A percentile compares a stretch with the other conserved stretches of the same genome.
Evolutionary conservation across 2,329 filamentous ascomycete species (phyloP).

Genomic region (Sphaerulina vaccinii): DNA sequence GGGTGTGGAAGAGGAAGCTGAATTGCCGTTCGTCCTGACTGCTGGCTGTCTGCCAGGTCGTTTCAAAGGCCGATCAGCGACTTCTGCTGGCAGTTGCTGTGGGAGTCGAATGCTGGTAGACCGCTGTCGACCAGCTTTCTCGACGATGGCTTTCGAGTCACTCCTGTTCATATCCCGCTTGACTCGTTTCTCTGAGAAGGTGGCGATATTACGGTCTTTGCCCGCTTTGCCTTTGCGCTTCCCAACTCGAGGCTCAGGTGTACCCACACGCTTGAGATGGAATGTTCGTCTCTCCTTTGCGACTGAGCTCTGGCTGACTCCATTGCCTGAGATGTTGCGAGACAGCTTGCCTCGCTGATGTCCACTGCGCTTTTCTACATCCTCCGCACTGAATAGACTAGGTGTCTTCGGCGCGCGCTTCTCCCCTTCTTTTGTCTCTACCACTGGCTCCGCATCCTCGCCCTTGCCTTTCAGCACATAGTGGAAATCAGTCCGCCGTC

Average conservation of each 20-base stretch:
- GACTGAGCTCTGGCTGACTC: conserved; percentile 12
- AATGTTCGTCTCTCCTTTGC: conserved; percentile 24
- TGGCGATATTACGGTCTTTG: conserved; percentile 28
- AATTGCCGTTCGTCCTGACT: conserved; percentile 11
- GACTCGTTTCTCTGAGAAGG: conserved; percentile 29
- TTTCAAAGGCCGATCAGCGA: conserved; percentile 20
- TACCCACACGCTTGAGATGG: conserved; percentile 25
- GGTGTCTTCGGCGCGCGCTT: conserved; percentile 1
- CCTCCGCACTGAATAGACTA: conserved; percentile 12
- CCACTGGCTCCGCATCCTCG: conserved; percentile 6
- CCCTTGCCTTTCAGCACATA: conserved; percentile 22
- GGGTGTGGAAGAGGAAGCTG: conserved; percentile 1
- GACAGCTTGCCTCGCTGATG: conserved; percentile 11
- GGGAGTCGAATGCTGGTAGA: conserved; percentile 11
- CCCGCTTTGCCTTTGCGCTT: conserved; percentile 23
- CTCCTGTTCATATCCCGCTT: conserved; percentile 19
- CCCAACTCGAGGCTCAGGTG: conserved; percentile 16
- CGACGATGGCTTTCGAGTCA: conserved; percentile 12
- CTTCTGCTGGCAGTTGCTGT: background rate
- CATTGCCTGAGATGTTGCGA: conserved; percentile 18
- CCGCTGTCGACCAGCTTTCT: conserved; percentile 9
- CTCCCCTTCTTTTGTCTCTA: conserved; percentile 7
- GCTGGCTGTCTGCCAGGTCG: conserved; percentile 28
- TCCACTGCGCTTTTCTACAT: conserved; percentile 7
- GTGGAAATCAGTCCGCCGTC: conserved; percentile 19